A percentile compares a stretch with the other conserved stretches of the same genome.
These are phyloP conservation scores for Cladosporium oxysporum DNA, from an alignment of 2,329 filamentous ascomycete genomes.

Conservation along the genomic window DNA sequence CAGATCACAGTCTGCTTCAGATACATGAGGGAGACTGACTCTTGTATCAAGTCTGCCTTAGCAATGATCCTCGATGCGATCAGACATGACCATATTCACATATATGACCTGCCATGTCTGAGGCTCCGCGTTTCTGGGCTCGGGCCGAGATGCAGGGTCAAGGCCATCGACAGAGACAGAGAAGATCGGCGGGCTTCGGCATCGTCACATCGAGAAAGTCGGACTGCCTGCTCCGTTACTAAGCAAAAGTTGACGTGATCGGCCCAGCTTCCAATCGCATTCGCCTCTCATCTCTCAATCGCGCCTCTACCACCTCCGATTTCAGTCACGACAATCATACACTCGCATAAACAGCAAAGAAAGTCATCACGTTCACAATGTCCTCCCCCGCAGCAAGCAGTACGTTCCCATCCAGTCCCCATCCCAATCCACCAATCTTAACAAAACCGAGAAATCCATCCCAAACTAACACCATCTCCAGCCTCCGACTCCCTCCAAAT, in stretches of 20 bases:
- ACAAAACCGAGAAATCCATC: neutral
- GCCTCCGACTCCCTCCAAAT: slow-evolving; percentile 20
- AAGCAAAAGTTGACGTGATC: slow-evolving; percentile 19
- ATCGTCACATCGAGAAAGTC: slow-evolving; percentile 6
- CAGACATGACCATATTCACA: neutral
- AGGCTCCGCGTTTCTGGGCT: slow-evolving; percentile 9
- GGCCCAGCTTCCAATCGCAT: neutral
- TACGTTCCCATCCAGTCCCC: neutral
- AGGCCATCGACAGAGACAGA: neutral
- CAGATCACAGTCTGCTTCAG: no score
- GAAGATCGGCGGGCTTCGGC: slow-evolving; percentile 2
- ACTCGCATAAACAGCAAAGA: neutral
- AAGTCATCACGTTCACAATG: neutral
- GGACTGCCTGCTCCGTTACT: neutral
- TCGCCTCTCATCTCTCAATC: neutral
- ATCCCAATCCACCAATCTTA: neutral
- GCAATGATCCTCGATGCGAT: neutral
- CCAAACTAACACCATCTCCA: slow-evolving; percentile 2
- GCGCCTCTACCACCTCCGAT: neutral
- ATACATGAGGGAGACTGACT: no score
- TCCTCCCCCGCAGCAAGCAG: slow-evolving; percentile 6
- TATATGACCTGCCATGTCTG: neutral
- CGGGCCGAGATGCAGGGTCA: slow-evolving; percentile 13
- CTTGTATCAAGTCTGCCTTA: neutral
- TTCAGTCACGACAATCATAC: neutral